Evolutionary conservation across 2,329 filamentous ascomycete species (phyloP).

Genomic region (Neonectria hederae): DNA sequence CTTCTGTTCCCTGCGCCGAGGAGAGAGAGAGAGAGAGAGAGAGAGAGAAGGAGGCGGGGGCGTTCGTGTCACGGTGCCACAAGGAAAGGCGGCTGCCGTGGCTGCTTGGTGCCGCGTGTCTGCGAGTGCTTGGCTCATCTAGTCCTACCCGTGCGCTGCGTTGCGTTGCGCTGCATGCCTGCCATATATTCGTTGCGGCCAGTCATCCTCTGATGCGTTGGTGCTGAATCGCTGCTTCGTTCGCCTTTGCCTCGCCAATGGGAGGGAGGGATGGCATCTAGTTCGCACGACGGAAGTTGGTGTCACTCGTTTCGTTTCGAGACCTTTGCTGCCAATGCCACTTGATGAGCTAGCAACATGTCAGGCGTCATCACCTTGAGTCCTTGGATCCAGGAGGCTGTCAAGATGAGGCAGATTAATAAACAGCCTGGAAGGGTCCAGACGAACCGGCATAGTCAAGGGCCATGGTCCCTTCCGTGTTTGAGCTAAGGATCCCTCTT

Average conservation of each 20-base stretch:
- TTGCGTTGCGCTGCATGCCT: neutral
- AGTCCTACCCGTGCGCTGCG: slow-evolving; percentile 6
- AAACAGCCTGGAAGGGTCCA: slow-evolving; percentile 1
- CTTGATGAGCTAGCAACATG: neutral
- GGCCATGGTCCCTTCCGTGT: neutral
- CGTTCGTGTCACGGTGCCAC: slow-evolving; percentile 27
- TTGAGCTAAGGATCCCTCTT: neutral
- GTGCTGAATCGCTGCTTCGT: neutral
- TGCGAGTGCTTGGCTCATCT: slow-evolving; percentile 36
- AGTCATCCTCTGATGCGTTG: neutral
- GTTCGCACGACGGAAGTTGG: neutral
- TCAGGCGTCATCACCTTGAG: neutral
- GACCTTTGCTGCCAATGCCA: neutral
- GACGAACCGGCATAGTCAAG: neutral
- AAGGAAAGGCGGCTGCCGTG: neutral
- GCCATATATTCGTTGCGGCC: neutral
- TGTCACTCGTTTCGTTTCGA: neutral
- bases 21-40: neutral
- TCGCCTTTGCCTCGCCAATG: neutral
- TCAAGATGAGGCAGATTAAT: slow-evolving; percentile 1
- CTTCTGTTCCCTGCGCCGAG: slow-evolving; percentile 20
- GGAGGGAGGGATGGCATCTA: neutral
- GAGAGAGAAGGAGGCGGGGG: too few species aligned
- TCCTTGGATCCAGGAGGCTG: neutral
- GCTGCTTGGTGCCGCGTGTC: slow-evolving; percentile 35